phyloP scores from a whole-genome alignment of 1,284 basidiomycete species.

The Microbotryum intermedium region DNA sequence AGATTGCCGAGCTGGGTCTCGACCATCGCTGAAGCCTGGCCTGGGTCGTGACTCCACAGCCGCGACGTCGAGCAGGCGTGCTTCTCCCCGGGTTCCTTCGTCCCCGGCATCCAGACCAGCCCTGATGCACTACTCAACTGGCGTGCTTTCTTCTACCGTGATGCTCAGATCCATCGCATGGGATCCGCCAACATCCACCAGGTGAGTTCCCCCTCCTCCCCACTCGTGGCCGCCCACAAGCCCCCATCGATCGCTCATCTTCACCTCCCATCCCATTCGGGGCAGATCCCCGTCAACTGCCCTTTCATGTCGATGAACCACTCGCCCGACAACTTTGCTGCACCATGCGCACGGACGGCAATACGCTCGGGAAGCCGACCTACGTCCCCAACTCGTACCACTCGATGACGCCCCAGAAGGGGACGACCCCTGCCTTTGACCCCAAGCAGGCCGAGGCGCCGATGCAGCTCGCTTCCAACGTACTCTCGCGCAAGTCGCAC shows the following conservation, averaged over 20 bases:
- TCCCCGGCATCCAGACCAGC: slow-evolving; percentile 39
- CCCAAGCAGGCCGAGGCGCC: slow-evolving; percentile 33
- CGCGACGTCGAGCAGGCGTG: slow-evolving; percentile 40
- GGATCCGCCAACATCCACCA: slow-evolving; percentile 38
- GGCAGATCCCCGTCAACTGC: slow-evolving; percentile 31
- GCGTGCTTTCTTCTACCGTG: slow-evolving; percentile 38
- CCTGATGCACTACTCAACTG: slow-evolving; percentile 38
- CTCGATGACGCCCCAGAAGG: slow-evolving; percentile 25
- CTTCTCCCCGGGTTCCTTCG: slow-evolving; percentile 38
- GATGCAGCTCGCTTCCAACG: slow-evolving; percentile 36
- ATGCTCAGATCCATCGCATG: slow-evolving; percentile 36
- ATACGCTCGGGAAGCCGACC: slow-evolving; percentile 33
- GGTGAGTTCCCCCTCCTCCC: no score
- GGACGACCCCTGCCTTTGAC: slow-evolving; percentile 34
- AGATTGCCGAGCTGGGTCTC: slow-evolving; percentile 41
- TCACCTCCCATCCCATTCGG: no score
- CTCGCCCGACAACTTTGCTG: slow-evolving; percentile 38
- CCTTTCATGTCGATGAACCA: slow-evolving; percentile 25
- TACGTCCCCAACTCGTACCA: slow-evolving; percentile 39
- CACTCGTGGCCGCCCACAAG: no score
- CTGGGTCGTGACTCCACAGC: no score
- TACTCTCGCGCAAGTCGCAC: slow-evolving; percentile 35
- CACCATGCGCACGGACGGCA: slow-evolving; percentile 37
- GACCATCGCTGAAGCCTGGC: slow-evolving; percentile 42
- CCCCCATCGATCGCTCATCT: no score